Evolutionary conservation across 805 yeast species (phyloP), one percentile per base, ranked within the genome.

Genomic region (Barnettozyma wickerhamii): DNA sequence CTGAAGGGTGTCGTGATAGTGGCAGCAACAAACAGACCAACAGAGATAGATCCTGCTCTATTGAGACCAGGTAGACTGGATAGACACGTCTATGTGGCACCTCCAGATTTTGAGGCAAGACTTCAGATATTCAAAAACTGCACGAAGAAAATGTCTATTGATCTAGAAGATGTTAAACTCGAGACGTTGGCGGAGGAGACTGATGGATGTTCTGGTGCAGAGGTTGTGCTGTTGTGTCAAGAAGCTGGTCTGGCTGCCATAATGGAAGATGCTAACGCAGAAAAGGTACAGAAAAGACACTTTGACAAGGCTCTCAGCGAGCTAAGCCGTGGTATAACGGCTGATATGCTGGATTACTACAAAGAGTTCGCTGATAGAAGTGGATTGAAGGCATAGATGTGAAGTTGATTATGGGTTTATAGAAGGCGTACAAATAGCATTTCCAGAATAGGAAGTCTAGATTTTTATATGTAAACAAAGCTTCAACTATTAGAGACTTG

Each of bases 201-300:
- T 0, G 91, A 84, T 0, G 98, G 99, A 1, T 89, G 95, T 55
- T 89, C 97, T 0, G 99, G 99, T 28, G 96, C 98, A 0, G 99
- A 93, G 61, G 86, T 93, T 29, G 95, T 90, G 0, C 70, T 89
- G 17, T 60, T 91, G 17, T 87, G 96, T 53, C 98, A 90, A 60
- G 97, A 91, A 61, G 96, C 98, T 0, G 99, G 99, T 2, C 65
- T 93, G 10, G 77, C 84, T n/a, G 96, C 98, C 0, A 80, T 93
- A 43, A 88, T 87, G 82, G 96, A 87, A 50, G 65, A 84, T 47
- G 61, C 73, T 6, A 65, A 77, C 4, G 72, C 84, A 7, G 54
- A 55, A 1, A 49, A 51, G 6, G 95, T 90, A 0, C 60, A 62
- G n/a, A 69, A 67, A 45, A 66, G 67, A 24, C 96, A 93, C 59